These are phyloP conservation scores for Plenodomus tracheiphilus DNA, from an alignment of 2,329 filamentous ascomycete genomes.

Conservation along the genomic window DNA sequence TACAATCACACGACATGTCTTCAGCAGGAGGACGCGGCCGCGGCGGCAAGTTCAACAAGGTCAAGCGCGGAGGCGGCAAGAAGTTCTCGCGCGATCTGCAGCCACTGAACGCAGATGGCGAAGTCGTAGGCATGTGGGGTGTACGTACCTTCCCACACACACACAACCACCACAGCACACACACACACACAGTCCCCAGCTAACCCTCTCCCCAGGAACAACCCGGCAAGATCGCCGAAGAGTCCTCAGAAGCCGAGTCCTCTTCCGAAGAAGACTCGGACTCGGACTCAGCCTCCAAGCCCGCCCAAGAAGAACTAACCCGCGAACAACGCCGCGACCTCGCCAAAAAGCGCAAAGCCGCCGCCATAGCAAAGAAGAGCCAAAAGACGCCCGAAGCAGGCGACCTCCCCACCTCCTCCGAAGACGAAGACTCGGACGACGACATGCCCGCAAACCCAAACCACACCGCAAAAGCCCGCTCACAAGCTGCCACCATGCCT, in stretches of 20 bases:
- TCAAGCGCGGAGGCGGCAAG: slow-evolving; percentile 90
- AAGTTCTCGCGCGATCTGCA: slow-evolving; percentile 91
- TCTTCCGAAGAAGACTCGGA: slow-evolving; percentile 54
- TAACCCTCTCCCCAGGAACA: slow-evolving; percentile 34
- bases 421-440: slow-evolving; percentile 60
- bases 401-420: slow-evolving; percentile 77
- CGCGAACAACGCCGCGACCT: slow-evolving; percentile 87
- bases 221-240: slow-evolving; percentile 57
- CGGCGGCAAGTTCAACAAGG: slow-evolving; percentile 93
- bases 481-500: slow-evolving; percentile 65
- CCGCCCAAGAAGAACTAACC: slow-evolving; percentile 63
- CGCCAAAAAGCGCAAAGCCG: slow-evolving; percentile 89
- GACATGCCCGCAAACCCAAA: slow-evolving; percentile 89
- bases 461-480: slow-evolving; percentile 69
- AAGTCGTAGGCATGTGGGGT: slow-evolving; percentile 86
- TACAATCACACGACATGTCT: slow-evolving; percentile 49
- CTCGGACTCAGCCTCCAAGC: slow-evolving; percentile 46
- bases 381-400: slow-evolving; percentile 75
- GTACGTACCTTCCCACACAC: slow-evolving; percentile 48
- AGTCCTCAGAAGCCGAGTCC: slow-evolving; percentile 39
- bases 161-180: too few relatives aligned
- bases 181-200: slow-evolving; percentile 3
- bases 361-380: slow-evolving; percentile 77
- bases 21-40: slow-evolving; percentile 67
- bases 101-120: slow-evolving; percentile 86